Evolutionary conservation across 768 basidiomycete genomes (phyloP).

Genomic region (Podaxis rugospora): DNA sequence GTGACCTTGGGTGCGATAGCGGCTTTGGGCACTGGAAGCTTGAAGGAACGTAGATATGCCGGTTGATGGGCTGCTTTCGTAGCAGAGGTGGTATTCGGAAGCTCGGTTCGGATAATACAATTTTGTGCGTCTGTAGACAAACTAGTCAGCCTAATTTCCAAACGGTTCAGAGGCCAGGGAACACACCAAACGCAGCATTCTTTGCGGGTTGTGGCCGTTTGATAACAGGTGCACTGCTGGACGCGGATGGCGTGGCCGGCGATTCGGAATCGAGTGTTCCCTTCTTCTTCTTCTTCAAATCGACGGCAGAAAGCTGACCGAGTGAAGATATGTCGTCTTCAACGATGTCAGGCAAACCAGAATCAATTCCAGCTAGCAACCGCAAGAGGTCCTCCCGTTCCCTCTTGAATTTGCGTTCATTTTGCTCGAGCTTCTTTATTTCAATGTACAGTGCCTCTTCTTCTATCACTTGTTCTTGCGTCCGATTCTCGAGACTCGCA

Average conservation of each 20-base stretch:
- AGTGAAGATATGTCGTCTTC: constrained; percentile 60
- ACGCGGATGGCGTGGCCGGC: constrained; percentile 42
- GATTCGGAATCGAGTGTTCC: constrained; percentile 39
- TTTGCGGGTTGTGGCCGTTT: constrained; percentile 47
- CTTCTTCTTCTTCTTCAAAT: constrained; percentile 55
- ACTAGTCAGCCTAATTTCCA: neutral
- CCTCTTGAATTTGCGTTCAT: constrained; percentile 79
- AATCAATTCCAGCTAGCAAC: constrained; percentile 81
- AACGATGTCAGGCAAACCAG: constrained; percentile 71
- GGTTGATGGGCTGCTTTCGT: constrained; percentile 79
- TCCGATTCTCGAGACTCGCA: constrained; percentile 81
- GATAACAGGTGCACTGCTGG: constrained; percentile 26
- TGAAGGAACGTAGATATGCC: constrained; percentile 82
- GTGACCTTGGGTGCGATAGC: constrained; percentile 72
- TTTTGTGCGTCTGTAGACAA: constrained; percentile 52
- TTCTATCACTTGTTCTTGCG: constrained; percentile 84
- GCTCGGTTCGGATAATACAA: constrained; percentile 71
- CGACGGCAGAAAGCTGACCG: constrained; percentile 43
- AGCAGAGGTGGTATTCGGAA: constrained; percentile 43
- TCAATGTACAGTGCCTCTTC: constrained; percentile 95
- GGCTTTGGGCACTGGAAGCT: constrained; percentile 76
- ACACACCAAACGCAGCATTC: constrained; percentile 55
- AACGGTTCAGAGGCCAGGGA: neutral
- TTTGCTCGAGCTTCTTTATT: constrained; percentile 93
- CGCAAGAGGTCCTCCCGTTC: constrained; percentile 87